Evolutionary conservation across 768 basidiomycete species (phyloP).

Genomic region (Coprinopsis sp.): DNA sequence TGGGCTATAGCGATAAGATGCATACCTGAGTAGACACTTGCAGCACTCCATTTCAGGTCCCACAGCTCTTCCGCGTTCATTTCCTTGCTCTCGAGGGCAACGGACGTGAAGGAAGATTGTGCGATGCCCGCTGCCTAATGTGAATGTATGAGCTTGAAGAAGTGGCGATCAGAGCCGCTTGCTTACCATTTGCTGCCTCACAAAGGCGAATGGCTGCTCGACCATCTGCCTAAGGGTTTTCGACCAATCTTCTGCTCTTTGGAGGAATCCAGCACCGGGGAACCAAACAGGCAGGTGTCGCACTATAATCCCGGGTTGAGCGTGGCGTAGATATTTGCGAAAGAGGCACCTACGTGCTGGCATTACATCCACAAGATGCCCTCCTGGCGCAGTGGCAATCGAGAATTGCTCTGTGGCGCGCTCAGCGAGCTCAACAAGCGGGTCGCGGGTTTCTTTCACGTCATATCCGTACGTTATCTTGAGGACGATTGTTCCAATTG

Average conservation of each 20-base stretch:
- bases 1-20: conserved; percentile 2
- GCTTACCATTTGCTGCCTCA: conserved; percentile 57
- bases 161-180: conserved; percentile 12
- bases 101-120: conserved; percentile 52
- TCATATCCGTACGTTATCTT: conserved; percentile 53
- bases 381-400: conserved; percentile 47
- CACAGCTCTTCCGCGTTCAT: conserved; percentile 52
- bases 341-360: conserved; percentile 34
- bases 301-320: conserved; percentile 32
- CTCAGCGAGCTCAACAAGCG: conserved; percentile 50
- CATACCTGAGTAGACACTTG: conserved; percentile 51
- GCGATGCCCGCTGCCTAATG: conserved; percentile 56
- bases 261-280: conserved; percentile 57
- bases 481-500: conserved; percentile 49
- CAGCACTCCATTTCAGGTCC: conserved; percentile 63
- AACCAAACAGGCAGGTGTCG: conserved; percentile 58
- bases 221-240: conserved; percentile 52
- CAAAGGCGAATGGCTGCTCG: conserved; percentile 49
- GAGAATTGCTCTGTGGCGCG: conserved; percentile 52
- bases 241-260: conserved; percentile 48
- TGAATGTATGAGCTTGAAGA: conserved; percentile 2
- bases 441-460: conserved; percentile 45
- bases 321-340: conserved; percentile 1
- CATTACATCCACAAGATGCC: conserved; percentile 47
- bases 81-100: conserved; percentile 47